Percentiles rank a stretch among this genome's conserved stretches.
Conservation (phyloP, 345 rosid genomes). For the Populus alba region DNA sequence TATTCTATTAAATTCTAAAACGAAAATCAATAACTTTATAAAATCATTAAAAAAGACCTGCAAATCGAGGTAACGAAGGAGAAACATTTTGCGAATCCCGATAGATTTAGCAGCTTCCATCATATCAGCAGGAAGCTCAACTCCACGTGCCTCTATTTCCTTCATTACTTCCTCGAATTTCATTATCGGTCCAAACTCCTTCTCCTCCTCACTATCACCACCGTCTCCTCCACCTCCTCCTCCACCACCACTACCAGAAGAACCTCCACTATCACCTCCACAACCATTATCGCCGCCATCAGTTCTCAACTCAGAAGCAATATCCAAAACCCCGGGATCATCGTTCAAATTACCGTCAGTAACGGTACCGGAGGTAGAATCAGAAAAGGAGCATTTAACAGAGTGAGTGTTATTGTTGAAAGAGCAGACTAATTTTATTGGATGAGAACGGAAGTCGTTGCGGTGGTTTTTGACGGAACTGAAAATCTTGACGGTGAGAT, state of each 20-base stretch:
- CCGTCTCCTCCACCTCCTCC: neutral
- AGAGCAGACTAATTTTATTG: neutral
- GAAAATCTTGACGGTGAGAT: neutral
- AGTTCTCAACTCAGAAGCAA: neutral
- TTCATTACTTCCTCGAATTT: slow-evolving; percentile 23
- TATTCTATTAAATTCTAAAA: neutral
- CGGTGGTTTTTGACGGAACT: neutral
- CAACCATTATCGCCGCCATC: neutral
- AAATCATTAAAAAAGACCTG: slow-evolving; percentile 38
- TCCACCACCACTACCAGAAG: neutral
- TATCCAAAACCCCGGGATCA: neutral
- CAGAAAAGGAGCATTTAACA: neutral
- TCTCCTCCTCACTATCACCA: slow-evolving; percentile 2
- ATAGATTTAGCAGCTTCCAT: slow-evolving; percentile 67
- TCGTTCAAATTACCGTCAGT: neutral
- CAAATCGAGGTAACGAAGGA: slow-evolving; percentile 70
- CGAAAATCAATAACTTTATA: neutral
- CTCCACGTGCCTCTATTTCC: slow-evolving; percentile 19
- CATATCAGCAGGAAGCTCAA: slow-evolving; percentile 69
- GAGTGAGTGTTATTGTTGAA: neutral
- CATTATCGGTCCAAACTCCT: slow-evolving; percentile 29
- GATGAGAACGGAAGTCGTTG: too few species aligned
- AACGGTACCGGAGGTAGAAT: neutral
- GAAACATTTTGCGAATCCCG: slow-evolving; percentile 69
- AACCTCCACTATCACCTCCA: neutral